Conservation (phyloP, 2,329 filamentous ascomycete species). For the Bipolaris gigantea region DNA sequence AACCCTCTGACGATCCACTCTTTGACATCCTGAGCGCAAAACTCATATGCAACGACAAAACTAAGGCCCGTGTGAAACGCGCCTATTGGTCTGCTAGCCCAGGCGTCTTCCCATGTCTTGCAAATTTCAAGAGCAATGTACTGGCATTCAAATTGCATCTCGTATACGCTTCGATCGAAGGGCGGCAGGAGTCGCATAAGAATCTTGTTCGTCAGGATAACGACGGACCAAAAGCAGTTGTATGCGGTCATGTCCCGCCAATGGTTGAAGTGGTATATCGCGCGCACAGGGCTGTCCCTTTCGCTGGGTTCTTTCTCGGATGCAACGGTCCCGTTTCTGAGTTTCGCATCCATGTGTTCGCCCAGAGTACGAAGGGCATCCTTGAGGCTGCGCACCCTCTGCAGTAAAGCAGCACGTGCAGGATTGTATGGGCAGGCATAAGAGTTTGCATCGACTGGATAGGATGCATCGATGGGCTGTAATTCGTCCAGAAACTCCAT, state of each 20-base stretch:
- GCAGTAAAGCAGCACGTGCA: constrained; percentile 20
- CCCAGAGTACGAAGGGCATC: constrained; percentile 24
- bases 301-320: constrained; percentile 25
- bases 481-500: constrained; percentile 19
- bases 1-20: constrained; percentile 32
- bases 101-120: constrained; percentile 42
- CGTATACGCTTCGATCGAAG: constrained; percentile 23
- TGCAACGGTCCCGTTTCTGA: constrained; percentile 25
- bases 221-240: constrained; percentile 38
- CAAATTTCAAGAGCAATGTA: constrained; percentile 35
- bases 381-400: constrained; percentile 31
- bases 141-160: constrained; percentile 33
- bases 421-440: constrained; percentile 5
- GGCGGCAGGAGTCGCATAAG: constrained; percentile 33
- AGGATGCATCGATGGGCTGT: constrained; percentile 11
- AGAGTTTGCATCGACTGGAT: neutral
- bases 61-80: constrained; percentile 37
- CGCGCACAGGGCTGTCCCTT: constrained; percentile 23
- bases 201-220: constrained; percentile 37
- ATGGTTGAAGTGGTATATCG: constrained; percentile 34
- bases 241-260: constrained; percentile 38
- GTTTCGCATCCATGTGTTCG: constrained; percentile 24
- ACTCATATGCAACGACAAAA: constrained; percentile 40
- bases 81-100: constrained; percentile 37
- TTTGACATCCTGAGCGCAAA: constrained; percentile 27